Base-by-base conservation (phyloP, 2,329 filamentous ascomycete genomes). In the Basipetospora chlamydospora region DNA sequence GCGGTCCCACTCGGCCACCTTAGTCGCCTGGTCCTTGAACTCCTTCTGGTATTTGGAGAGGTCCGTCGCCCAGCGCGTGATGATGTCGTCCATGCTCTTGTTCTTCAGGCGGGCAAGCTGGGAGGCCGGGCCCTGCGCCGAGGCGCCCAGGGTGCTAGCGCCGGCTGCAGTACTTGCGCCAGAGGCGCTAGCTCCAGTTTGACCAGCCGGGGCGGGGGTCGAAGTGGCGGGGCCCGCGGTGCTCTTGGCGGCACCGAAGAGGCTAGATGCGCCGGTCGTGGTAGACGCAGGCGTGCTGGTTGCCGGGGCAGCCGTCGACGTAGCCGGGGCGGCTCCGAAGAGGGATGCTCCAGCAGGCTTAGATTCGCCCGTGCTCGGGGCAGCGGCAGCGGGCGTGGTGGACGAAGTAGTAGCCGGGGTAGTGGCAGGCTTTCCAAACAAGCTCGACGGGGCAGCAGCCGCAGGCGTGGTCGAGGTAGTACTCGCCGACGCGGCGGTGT, bases 71-170 rank as follows among this genome's bases (percentile, higher is more conserved):
- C 90, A 98, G 22, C 86, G 77, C 4, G 85, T 95, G 45, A 98
- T 86, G 44, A 98, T 95, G 55, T 98, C 90, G 51, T 98, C 90
- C 82, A 98, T 95, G 1, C 88, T 94, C 63, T 94, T 96, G 59
- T 95, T 94, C 66, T 94, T 94, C 26, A 98, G 67, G 20, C 90
- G 80, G 4, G 88, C 90, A 49, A 92, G 76, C 39, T 86, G 79
- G 12, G 90, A 88, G 3, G 78, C 65, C 2, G 87, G 85, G 0
- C 87, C 87, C 23, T 74, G 67, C 3, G 83, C 93, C 2, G 86
- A 92, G 20, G 77, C 74, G 13, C 74, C 76, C 33, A 88, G 60
- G 20, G 52, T 45, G 31, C 53, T 64, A 17, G 58, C 45, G 9
- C 52, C 49, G 15, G 49, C 47, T 26, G 41, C 54, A 12, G 34